Evolutionary conservation across 2,329 filamentous ascomycete species (phyloP), one percentile per base, ranked within the genome.

Genomic region (Fusarium sp.): DNA sequence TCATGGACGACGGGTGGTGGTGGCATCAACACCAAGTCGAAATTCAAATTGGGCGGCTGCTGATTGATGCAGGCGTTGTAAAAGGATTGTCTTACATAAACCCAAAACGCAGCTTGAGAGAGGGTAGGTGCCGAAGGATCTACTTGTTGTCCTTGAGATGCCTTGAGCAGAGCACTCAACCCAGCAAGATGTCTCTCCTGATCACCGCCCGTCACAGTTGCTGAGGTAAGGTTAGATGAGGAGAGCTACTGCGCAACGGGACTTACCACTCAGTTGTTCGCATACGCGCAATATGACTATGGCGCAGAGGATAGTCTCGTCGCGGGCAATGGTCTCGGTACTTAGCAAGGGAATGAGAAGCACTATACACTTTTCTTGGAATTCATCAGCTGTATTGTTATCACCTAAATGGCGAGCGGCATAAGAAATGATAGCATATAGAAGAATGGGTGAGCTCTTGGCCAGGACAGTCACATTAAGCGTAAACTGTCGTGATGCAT

Each of bases 1-100:
- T 12, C n/a, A 6, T 8, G 10, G 22, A 39, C 15, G 6, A 35
- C n/a, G 8, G 12, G 11, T 31, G 42, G 54, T 3, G 61, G 54
- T 17, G 61, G 45, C 15, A 63, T 45, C 25, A 63, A n/a, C 3
- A 60, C 36, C 10, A 60, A 35, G 3, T 63, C 55, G 9, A 63
- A 63, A 39, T 63, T 35, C 20, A 63, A 29, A 38, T 69, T 68
- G 0, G 68, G 70, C 20, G 70, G 61, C 36, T 73, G 70, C 42
- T 73, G 70, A 38, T 73, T 71, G 46, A 73, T 42, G 61, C 70
- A 73, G 7, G 70, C 68, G 18, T 68, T 73, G 41, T 73, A 71
- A n/a, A 73, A 58, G 14, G 57, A 73, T 54, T 73, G 70, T 25
- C 70, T 44, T 7, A 73, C 64, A 50, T 73, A 73, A 18, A 73